Conservation (phyloP, 495 filamentous ascomycete species). For the Chaetomium cochliodes region DNA sequence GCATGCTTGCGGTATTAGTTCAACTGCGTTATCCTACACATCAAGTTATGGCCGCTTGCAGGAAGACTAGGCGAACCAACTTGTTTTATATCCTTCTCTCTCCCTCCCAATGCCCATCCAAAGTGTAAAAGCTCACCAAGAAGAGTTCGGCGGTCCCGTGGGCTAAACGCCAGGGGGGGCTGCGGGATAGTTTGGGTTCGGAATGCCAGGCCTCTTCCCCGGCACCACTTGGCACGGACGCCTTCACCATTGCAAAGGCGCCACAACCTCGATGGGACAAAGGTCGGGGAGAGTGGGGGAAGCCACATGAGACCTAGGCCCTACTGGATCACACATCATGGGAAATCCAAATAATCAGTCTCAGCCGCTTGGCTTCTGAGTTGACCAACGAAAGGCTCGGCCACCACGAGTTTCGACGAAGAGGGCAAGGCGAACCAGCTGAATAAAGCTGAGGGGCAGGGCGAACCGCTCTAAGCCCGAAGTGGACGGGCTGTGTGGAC, state of each 20-base stretch:
- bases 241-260: not conserved
- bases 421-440: slow-evolving; percentile 25
- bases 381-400: not conserved
- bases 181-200: not conserved
- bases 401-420: not conserved
- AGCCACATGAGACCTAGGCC: slow-evolving; percentile 3
- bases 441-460: slow-evolving; percentile 29
- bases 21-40: not conserved
- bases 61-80: not conserved
- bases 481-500: slow-evolving; percentile 11
- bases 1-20: not conserved
- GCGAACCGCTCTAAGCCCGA: slow-evolving; percentile 21
- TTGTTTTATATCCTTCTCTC: not conserved
- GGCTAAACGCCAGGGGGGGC: slow-evolving; percentile 9
- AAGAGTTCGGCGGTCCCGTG: slow-evolving; percentile 12
- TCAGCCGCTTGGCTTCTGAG: not conserved
- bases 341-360: not conserved
- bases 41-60: not conserved
- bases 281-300: not conserved
- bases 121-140: slow-evolving; percentile 3
- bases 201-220: not conserved
- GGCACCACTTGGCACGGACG: slow-evolving; percentile 4
- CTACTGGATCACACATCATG: not conserved
- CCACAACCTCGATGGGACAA: not conserved
- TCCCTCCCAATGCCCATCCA: too few relatives aligned